Evolutionary conservation across 768 basidiomycete genomes (phyloP), one percentile per base, ranked within the genome.

Genomic region (Lactarius pseudohatsudake): DNA sequence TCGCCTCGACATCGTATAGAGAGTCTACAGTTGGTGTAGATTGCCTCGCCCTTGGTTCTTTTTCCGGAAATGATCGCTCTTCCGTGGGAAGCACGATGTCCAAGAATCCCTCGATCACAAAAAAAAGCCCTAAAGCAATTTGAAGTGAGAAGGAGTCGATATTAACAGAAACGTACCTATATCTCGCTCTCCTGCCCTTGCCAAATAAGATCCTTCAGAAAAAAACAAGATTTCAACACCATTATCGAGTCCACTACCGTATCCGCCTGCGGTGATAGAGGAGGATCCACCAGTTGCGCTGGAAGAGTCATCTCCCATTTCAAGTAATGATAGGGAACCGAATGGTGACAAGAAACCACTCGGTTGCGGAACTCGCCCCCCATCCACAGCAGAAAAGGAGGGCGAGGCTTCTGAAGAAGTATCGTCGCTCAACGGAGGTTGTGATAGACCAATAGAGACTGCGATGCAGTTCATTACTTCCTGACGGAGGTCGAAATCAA

Each of bases 391-490:
- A 2, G 80, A 79, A 57, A 88, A 79, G 10, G 81, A 81, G 50
- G 91, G 90, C 0, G 90, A 90, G 2, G 84, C 82, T 68, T 89
- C 87, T 2, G 83, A 76, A 2, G 89, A 90, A 43, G 86, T 87
- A 56, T 79, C 81, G 50, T 84, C 86, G 63, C 88, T 90, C 22
- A 91, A 76, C 3, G 94, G 88, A 4, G 95, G 92, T 69, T 97
- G 96, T 28, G 93, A 79, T 15, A 99, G 82, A 4, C 97, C 97
- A 65, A 99, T 98, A 2, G 94, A 96, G 75, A 96, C 96, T 1
- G 96, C 95, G 67, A 99, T 96, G 75, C 94, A 96, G 0, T 91
- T 90, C 94, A 98, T 95, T 38, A 99, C 96, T 71, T 93, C 95
- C 71, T 95, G 93, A 41, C 93, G 86, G n/a, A 98, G 84, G 75